phyloP scores from a whole-genome alignment of 176 grass and related monocot genomes.

The Oryza australiensis region DNA sequence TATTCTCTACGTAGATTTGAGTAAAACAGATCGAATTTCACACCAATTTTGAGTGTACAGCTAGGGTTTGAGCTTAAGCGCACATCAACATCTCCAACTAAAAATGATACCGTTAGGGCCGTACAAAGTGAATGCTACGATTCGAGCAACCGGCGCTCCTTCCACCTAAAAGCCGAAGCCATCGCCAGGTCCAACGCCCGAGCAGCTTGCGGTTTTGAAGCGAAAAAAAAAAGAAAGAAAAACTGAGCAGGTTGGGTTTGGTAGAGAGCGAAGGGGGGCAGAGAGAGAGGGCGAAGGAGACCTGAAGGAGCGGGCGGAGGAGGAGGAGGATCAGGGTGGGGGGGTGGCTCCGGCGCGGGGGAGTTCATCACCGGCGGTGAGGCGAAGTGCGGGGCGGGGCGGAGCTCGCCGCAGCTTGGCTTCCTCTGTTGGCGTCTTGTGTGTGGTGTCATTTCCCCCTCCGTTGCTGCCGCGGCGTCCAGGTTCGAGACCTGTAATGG shows the following conservation, averaged over 20 bases:
- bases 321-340: neutral
- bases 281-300: neutral
- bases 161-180: neutral
- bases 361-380: conserved; percentile 1
- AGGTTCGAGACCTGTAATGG: neutral
- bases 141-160: neutral
- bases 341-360: neutral
- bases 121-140: neutral
- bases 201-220: neutral
- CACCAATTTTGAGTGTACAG: neutral
- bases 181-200: neutral
- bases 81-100: neutral
- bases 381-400: too few species aligned
- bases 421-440: neutral
- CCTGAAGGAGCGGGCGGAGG: conserved; percentile 21
- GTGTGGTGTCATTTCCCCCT: neutral
- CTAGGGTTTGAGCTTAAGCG: neutral
- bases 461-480: neutral
- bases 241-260: neutral
- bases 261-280: neutral
- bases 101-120: neutral
- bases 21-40: neutral
- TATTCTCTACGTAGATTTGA: neutral
- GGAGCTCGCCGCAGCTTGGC: too few species aligned
- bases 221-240: neutral